Evolutionary conservation across 495 filamentous ascomycete species (phyloP), one percentile per base, ranked within the genome.

Genomic region (Extremus antarcticus): DNA sequence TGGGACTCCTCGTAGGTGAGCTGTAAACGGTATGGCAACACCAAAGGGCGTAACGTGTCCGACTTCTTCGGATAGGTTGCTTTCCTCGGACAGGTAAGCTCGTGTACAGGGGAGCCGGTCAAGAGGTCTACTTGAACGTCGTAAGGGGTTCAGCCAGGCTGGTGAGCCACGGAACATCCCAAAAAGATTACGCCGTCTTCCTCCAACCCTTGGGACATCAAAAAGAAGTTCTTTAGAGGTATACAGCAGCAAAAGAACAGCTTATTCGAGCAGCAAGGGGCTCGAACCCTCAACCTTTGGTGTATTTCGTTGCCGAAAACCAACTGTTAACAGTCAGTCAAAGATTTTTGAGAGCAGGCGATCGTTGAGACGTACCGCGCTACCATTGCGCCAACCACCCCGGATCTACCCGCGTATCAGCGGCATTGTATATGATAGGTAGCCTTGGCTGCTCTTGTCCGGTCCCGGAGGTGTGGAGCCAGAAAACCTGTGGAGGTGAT

Each of bases 351-450:
- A 21, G n/a, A n/a, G n/a, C n/a, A n/a, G n/a, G n/a, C n/a, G 13
- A 13, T 11, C 13, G 23, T 2, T 17, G 3, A 9, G 29, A 23
- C 17, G 9, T 15, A 54, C 25, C 63, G 63, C 63, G 63, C 63
- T 66, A 66, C 62, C 62, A 65, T 65, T 65, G 62, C 62, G 62
- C 62, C 62, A 65, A 61, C 51, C 57, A 43, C 46, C 51, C 51
- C 25, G 29, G 29, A 35, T 35, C 4, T 13, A 7, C 7, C 29
- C 29, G 29, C 4, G 29, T 4, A 7, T 35, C 13, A 7, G 13
- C 13, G 13, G 7, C 13, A 7, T 35, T 13, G 29, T 35, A 35
- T 35, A 35, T 35, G 4, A 35, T 13, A 35, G 29, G n/a, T n/a
- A n/a, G n/a, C n/a, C n/a, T n/a, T n/a, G n/a, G n/a, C n/a, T n/a